phyloP scores from a whole-genome alignment of 2,329 filamentous ascomycete species.

The Aureobasidium mangrovei region DNA sequence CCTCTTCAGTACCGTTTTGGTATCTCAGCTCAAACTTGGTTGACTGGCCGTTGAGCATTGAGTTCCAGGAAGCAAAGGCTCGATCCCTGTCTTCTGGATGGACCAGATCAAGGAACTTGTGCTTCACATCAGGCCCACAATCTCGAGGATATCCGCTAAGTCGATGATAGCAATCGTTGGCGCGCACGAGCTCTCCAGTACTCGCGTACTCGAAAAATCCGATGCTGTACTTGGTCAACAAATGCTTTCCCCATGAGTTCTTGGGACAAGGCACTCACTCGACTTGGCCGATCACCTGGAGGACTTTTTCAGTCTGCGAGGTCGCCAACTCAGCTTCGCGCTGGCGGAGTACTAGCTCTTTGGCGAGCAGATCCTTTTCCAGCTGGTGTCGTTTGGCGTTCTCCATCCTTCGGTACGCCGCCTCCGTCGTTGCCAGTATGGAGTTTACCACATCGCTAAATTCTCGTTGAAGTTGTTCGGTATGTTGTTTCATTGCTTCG shows the following conservation, averaged over 20 bases:
- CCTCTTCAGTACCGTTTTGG: not conserved
- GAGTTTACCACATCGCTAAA: not conserved
- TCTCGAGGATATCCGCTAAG: slow-evolving; percentile 5
- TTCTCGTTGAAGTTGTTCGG: not conserved
- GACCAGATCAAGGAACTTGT: slow-evolving; percentile 5
- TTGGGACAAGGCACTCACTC: not conserved
- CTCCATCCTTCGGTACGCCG: not conserved
- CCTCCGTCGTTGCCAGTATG: not conserved
- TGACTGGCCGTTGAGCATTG: not conserved
- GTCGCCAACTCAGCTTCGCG: not conserved
- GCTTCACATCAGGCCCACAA: not conserved
- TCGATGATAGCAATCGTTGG: slow-evolving; percentile 2
- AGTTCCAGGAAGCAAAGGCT: not conserved
- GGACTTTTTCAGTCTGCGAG: not conserved
- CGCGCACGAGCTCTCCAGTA: slow-evolving; percentile 3
- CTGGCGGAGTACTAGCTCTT: not conserved
- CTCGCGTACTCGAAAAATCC: slow-evolving; percentile 2
- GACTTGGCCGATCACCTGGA: not conserved
- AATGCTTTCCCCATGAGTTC: not conserved
- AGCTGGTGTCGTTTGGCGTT: not conserved
- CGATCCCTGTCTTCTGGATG: not conserved
- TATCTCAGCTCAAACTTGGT: not conserved
- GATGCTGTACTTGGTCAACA: not conserved
- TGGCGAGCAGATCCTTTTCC: not conserved
- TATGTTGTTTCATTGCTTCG: not conserved